These are phyloP conservation scores for Yarrowia alimentaria DNA, from an alignment of 805 yeast genomes.

Conservation along the genomic window DNA sequence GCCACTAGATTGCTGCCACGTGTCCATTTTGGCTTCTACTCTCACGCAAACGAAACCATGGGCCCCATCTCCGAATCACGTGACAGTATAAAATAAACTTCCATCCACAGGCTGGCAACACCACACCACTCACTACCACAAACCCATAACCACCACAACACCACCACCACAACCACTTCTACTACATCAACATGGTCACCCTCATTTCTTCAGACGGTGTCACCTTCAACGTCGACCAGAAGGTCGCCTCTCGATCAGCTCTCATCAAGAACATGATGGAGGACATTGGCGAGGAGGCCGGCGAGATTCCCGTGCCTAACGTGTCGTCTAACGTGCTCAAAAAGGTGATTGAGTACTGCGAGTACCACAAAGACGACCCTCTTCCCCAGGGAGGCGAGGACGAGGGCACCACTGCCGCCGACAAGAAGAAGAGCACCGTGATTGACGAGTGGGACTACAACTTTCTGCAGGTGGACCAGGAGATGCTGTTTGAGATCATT, in stretches of 20 bases:
- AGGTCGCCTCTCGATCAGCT: slow-evolving; percentile 83
- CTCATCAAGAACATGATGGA: slow-evolving; percentile 82
- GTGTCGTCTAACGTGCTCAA: slow-evolving; percentile 73
- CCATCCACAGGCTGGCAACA: too few relatives aligned
- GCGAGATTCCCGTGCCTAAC: slow-evolving; percentile 81
- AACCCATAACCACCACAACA: neutral
- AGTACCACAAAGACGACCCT: slow-evolving; percentile 78
- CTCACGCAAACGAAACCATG: too few relatives aligned
- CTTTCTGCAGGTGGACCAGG: slow-evolving; percentile 86
- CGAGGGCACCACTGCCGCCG: slow-evolving; percentile 50
- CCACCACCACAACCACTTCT: too few relatives aligned
- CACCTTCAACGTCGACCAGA: slow-evolving; percentile 41
- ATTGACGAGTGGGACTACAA: slow-evolving; percentile 95
- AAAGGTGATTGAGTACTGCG: slow-evolving; percentile 95
- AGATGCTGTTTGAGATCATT: slow-evolving; percentile 50
- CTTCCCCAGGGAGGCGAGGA: slow-evolving; percentile 71
- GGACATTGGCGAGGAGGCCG: slow-evolving; percentile 56
- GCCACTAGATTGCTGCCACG: too few relatives aligned
- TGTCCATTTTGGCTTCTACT: too few relatives aligned
- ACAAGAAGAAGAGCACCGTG: slow-evolving; percentile 63
- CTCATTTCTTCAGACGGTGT: slow-evolving; percentile 80
- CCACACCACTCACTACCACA: slow-evolving; percentile 2
- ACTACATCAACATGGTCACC: slow-evolving; percentile 39
- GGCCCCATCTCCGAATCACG: too few relatives aligned
- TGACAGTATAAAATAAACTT: neutral